phyloP scores from a whole-genome alignment of 2,329 filamentous ascomycete genomes.

The Trichoderma pleuroti region DNA sequence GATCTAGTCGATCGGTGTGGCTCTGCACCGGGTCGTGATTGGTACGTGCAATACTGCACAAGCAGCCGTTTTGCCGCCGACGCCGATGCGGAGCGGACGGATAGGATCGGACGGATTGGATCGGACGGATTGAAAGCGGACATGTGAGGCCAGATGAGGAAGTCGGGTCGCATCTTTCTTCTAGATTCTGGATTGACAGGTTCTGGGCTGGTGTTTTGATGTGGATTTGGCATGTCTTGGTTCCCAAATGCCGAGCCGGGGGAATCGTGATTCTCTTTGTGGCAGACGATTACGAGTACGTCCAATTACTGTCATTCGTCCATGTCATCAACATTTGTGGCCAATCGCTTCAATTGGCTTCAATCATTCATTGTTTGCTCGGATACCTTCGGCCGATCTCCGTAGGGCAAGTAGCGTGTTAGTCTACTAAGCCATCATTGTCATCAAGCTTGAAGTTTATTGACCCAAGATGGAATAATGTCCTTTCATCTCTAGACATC shows the following conservation, averaged over 20 bases:
- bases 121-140: background rate
- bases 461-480: background rate
- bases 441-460: background rate
- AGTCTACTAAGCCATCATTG: background rate
- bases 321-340: background rate
- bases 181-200: background rate
- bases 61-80: background rate
- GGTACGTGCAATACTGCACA: background rate
- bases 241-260: background rate
- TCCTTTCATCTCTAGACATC: background rate
- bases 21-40: background rate
- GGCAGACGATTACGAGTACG: background rate
- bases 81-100: background rate
- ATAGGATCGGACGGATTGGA: background rate
- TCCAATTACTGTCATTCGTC: background rate
- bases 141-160: background rate
- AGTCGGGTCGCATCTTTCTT: background rate
- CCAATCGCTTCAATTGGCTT: background rate
- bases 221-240: background rate
- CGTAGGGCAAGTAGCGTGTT: background rate
- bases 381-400: slow-evolving; percentile 1
- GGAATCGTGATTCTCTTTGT: background rate
- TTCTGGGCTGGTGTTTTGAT: background rate
- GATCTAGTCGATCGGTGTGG: background rate
- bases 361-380: background rate